A percentile compares a stretch with the other conserved stretches of the same genome.
phyloP scores from a whole-genome alignment of 805 yeast genomes.

The Phaffomyces thermotolerans region DNA sequence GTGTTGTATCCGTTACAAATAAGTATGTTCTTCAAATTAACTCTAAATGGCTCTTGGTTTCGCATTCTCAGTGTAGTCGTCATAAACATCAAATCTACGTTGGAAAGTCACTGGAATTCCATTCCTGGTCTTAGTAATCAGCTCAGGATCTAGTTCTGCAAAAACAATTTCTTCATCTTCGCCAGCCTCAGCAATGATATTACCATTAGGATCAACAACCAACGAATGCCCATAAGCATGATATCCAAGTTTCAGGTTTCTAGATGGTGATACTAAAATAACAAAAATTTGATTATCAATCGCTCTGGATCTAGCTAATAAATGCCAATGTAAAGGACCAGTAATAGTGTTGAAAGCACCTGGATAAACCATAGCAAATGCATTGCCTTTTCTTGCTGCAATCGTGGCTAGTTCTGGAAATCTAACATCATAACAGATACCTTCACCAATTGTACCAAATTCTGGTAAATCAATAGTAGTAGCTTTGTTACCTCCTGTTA shows the following conservation, averaged over 20 bases:
- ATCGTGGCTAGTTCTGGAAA: conserved; percentile 74
- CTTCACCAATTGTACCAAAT: conserved; percentile 66
- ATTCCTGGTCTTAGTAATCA: conserved; percentile 48
- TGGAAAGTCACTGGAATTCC: conserved; percentile 66
- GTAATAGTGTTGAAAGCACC: conserved; percentile 86
- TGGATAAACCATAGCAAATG: conserved; percentile 78
- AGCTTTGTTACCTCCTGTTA: conserved; percentile 76
- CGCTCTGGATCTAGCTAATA: conserved; percentile 67
- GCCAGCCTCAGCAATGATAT: conserved; percentile 67
- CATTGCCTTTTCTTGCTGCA: conserved; percentile 55
- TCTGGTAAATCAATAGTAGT: conserved; percentile 42
- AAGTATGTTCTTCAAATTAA: no score
- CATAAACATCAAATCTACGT: conserved; percentile 59
- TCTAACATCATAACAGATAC: conserved; percentile 78
- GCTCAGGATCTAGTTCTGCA: conserved; percentile 63
- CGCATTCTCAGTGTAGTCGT: conserved; percentile 18
- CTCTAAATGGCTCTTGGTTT: conserved; percentile 11
- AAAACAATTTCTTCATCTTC: conserved; percentile 70
- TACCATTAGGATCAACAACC: conserved; percentile 60
- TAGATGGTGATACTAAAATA: conserved; percentile 82
- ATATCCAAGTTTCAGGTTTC: conserved; percentile 52
- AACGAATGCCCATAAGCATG: conserved; percentile 67
- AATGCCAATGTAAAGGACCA: conserved; percentile 82
- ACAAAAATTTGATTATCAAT: conserved; percentile 70
- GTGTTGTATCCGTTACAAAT: no score